Conservation (phyloP, 2,329 filamentous ascomycete species). For the Teratosphaeria nubilosa region DNA sequence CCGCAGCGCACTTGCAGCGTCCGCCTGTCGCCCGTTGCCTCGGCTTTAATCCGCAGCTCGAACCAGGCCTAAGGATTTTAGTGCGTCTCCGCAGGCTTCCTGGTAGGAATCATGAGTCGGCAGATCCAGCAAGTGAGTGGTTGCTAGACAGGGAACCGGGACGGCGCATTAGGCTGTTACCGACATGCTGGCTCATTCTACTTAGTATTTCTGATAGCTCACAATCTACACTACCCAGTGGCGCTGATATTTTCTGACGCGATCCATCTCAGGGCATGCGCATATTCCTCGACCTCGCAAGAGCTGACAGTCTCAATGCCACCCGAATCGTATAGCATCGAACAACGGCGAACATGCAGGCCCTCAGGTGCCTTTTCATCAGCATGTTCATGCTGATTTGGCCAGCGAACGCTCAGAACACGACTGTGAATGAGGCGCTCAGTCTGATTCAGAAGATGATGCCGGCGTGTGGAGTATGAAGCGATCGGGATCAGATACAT, state of each 20-base stretch:
- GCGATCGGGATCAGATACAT: neutral
- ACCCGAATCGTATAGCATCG: neutral
- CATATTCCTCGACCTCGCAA: neutral
- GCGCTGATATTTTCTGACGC: neutral
- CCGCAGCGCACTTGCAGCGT: neutral
- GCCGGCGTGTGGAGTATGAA: neutral
- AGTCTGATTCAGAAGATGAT: neutral
- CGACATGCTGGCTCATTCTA: too few species aligned
- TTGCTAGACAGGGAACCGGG: neutral
- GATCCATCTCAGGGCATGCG: neutral
- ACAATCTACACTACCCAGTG: neutral
- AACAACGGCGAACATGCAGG: neutral
- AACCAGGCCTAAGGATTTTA: neutral
- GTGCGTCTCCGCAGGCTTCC: neutral
- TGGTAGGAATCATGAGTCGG: neutral
- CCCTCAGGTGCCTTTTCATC: neutral
- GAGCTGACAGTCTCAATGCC: neutral
- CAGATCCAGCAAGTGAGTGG: neutral
- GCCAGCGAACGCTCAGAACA: neutral
- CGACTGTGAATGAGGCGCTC: neutral
- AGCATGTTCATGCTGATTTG: neutral
- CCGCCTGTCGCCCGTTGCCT: neutral
- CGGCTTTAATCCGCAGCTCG: neutral
- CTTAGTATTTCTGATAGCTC: neutral
- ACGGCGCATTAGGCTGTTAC: neutral